Percentiles rank a stretch among this genome's conserved stretches.
phyloP scores from a whole-genome alignment of 345 rosid species.

The Leavenworthia alabamica region DNA sequence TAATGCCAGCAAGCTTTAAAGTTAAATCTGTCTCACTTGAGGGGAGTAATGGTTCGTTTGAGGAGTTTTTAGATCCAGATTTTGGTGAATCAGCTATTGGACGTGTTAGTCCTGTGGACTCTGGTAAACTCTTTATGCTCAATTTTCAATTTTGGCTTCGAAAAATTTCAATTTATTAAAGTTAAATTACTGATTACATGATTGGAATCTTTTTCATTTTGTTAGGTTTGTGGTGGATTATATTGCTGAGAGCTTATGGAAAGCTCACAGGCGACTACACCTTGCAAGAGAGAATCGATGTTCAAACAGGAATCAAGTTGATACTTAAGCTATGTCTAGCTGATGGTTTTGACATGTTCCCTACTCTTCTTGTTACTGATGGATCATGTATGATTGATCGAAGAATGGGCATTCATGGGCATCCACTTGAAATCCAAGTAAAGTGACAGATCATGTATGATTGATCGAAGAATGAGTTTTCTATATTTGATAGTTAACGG shows the following conservation, averaged over 20 bases:
- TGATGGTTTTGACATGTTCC: conserved; percentile 98
- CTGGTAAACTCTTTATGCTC: conserved; percentile 44
- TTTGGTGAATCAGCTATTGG: conserved; percentile 97
- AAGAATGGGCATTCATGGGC: conserved; percentile 97
- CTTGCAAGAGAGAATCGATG: conserved; percentile 91
- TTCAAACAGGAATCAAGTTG: conserved; percentile 87
- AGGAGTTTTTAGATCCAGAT: conserved; percentile 87
- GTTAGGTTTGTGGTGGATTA: conserved; percentile 89
- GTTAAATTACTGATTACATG: background rate
- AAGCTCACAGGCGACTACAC: conserved; percentile 79
- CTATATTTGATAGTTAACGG: background rate
- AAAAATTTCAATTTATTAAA: background rate
- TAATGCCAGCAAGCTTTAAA: conserved; percentile 98
- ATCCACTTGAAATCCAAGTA: conserved; percentile 96
- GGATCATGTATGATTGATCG: conserved; percentile 98
- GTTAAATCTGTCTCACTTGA: conserved; percentile 62
- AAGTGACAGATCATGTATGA: conserved; percentile 17
- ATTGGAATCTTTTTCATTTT: conserved; percentile 6
- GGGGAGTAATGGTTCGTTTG: conserved; percentile 52
- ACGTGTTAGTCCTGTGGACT: conserved; percentile 96
- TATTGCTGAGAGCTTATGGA: conserved; percentile 86
- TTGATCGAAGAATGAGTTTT: background rate
- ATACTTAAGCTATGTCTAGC: conserved; percentile 71
- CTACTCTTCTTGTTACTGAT: conserved; percentile 84
- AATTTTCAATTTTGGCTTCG: background rate